phyloP scores from a whole-genome alignment of 129 eudicot species.

The Deinandra increscens region DNA sequence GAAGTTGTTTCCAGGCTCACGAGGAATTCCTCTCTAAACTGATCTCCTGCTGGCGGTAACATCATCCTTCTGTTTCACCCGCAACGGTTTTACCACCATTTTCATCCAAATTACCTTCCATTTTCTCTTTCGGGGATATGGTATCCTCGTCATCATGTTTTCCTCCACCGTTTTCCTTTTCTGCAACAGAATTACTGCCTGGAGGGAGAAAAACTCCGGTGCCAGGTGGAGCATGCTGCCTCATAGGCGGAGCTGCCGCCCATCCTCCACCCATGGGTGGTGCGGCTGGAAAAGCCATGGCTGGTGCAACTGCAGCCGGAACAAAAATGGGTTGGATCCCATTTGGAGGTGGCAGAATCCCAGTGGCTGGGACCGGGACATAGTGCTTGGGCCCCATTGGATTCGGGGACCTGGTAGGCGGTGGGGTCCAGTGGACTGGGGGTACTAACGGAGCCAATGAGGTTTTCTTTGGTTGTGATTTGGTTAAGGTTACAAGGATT shows the following conservation, averaged over 20 bases:
- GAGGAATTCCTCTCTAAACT: conserved; percentile 14
- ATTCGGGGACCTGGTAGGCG: conserved; percentile 28
- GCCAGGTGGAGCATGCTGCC: conserved; percentile 62
- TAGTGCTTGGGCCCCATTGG: conserved; percentile 56
- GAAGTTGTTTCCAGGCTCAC: conserved; percentile 27
- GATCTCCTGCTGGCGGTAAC: conserved; percentile 8
- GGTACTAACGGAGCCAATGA: conserved; percentile 18
- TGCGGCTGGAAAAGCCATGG: conserved; percentile 51
- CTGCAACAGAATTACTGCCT: conserved; percentile 35
- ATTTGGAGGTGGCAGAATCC: conserved; percentile 50
- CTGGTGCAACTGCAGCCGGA: conserved; percentile 52
- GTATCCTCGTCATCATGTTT: conserved; percentile 5
- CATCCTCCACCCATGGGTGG: conserved; percentile 53
- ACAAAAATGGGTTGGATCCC: conserved; percentile 60
- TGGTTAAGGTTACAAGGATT: conserved; percentile 60
- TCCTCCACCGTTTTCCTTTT: conserved; percentile 17
- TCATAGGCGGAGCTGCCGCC: conserved; percentile 40
- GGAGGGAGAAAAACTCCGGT: conserved; percentile 88
- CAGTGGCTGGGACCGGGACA: conserved; percentile 41
- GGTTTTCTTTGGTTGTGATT: conserved; percentile 50
- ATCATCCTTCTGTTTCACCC: conserved; percentile 26
- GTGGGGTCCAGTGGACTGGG: conserved; percentile 28
- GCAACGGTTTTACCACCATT: conserved; percentile 17
- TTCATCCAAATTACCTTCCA: conserved; percentile 37
- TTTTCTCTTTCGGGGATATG: neutral